Evolutionary conservation across 495 filamentous ascomycete genomes (phyloP).

Genomic region (Annulohypoxylon nitens): DNA sequence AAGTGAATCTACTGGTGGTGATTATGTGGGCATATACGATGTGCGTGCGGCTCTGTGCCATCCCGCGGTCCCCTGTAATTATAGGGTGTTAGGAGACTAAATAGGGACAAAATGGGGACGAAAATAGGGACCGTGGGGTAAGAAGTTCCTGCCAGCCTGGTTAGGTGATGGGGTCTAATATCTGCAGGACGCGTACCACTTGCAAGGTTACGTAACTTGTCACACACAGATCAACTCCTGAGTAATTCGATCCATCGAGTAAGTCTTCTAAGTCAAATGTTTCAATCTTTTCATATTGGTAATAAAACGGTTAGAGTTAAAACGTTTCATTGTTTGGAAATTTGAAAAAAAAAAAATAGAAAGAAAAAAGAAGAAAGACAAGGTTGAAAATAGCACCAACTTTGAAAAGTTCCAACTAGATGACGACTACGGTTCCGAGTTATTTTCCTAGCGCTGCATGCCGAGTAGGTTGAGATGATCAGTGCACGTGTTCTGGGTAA

Average conservation of each 20-base stretch:
- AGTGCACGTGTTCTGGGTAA: background rate
- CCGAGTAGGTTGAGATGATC: background rate
- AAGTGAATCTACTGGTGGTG: slow-evolving; percentile 1
- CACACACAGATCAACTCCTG: slow-evolving; percentile 22
- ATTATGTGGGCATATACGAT: background rate
- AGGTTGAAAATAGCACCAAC: background rate
- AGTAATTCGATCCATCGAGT: background rate
- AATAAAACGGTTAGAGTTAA: background rate
- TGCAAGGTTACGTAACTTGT: slow-evolving; percentile 25
- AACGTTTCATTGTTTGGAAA: background rate
- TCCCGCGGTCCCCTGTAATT: slow-evolving; percentile 9
- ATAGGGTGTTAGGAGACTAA: background rate
- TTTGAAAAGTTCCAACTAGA: background rate
- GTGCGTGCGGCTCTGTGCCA: slow-evolving; percentile 32
- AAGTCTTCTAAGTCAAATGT: background rate
- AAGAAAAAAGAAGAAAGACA: background rate
- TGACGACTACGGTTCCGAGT: background rate
- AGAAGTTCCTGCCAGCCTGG: background rate
- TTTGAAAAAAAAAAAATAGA: background rate
- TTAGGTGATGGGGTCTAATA: background rate
- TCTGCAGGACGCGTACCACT: slow-evolving; percentile 35
- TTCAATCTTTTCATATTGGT: background rate
- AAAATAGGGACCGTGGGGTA: slow-evolving; percentile 4
- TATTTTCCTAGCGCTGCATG: background rate
- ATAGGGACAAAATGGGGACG: background rate